Evolutionary conservation across 2,329 filamentous ascomycete genomes (phyloP), one percentile per base, ranked within the genome.

Genomic region (Ceratocystis cacaofunesta): DNA sequence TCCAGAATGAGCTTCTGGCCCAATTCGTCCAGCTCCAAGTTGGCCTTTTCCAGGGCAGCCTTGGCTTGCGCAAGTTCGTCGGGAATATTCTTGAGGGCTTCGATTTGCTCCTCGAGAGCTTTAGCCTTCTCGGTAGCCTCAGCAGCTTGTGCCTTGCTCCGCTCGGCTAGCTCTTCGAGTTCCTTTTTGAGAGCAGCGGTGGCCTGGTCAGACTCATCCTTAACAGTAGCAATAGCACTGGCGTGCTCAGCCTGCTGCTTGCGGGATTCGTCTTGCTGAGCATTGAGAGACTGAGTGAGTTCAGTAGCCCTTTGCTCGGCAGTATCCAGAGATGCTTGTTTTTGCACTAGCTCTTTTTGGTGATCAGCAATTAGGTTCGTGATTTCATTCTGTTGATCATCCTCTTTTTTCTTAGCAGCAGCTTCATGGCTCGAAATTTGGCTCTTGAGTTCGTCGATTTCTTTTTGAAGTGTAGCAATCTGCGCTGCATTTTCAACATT

Each of bases 1-100:
- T 82, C 81, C 61, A 80, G 76, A 1, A 80, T 82, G 52, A 85
- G 79, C 69, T 80, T 77, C 69, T 80, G 79, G 65, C 78, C 77
- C 68, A 84, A 72, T 28, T 78, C 76, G 68, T 78, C 76, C 41
- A 77, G 72, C 69, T 85, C 82, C 32, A 48, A 30, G 19, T 67
- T 67, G 15, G 57, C 66, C 36, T 67, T 67, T n/a, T 67, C 66
- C 6, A 65, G 4, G 5, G 61, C 61, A 30, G 65, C 48, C 62
- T 65, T 64, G 4, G 58, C n/a, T n/a, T 63, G 44, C 5, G 57
- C 46, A 52, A 67, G 46, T 28, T 67, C 46, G 15, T 19, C 43
- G 5, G 66, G 66, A n/a, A 67, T 48, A 28, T 55, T 64, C 74
- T 84, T 83, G 74, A 82, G 83, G 61, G 77, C 74, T 70, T 82